Conservation (phyloP, 163 green algal genomes). For the Scenedesmus sp. region DNA sequence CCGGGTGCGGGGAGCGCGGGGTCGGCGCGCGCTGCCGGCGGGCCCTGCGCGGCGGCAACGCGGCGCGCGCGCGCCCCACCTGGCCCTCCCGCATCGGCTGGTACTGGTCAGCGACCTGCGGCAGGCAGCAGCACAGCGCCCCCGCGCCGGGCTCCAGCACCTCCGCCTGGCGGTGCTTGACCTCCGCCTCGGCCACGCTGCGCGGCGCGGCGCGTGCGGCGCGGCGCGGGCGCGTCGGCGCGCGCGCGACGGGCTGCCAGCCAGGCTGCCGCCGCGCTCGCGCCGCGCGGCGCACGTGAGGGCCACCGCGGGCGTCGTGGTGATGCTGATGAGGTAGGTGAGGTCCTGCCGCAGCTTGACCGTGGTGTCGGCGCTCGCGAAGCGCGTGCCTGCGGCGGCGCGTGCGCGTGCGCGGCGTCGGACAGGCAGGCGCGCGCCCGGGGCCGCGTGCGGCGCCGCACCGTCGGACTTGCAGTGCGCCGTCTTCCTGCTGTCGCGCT, state of each 20-base stretch:
- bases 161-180: conserved; percentile 41
- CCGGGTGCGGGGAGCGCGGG: too few species aligned
- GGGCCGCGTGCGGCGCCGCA: too few species aligned
- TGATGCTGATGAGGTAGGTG: conserved; percentile 43
- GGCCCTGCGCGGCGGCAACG: too few species aligned
- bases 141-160: conserved; percentile 28
- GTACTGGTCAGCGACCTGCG: conserved; percentile 7
- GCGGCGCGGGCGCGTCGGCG: too few species aligned
- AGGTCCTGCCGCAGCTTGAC: conserved; percentile 38
- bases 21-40: too few species aligned
- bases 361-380: conserved; percentile 37
- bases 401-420: too few species aligned
- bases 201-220: too few species aligned
- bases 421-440: too few species aligned
- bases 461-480: conserved; percentile 39
- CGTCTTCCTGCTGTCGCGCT: conserved; percentile 36
- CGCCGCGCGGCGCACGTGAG: conserved; percentile 21
- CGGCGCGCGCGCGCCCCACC: not conserved
- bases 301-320: conserved; percentile 27
- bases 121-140: conserved; percentile 32
- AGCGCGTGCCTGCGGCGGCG: conserved; percentile 29
- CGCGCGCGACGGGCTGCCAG: too few species aligned
- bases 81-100: conserved; percentile 9
- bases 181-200: conserved; percentile 34
- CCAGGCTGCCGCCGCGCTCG: too few species aligned